A percentile compares a stretch with the other conserved stretches of the same genome.
Evolutionary conservation across 805 yeast genomes (phyloP).

Genomic region (Lipomyces yamadae): DNA sequence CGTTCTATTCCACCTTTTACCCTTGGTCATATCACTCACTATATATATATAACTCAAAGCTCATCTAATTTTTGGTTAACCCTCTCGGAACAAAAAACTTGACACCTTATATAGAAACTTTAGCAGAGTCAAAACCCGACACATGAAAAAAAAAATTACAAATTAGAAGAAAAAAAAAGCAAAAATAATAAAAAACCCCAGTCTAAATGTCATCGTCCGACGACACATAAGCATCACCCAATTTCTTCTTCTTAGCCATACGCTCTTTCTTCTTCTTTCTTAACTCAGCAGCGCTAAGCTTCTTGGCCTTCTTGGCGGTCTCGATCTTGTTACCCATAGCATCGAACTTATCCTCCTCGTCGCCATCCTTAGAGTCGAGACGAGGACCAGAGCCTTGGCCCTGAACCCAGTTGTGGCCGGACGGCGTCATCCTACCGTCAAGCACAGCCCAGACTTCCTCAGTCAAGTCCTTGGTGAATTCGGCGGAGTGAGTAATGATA

Average conservation of each 20-base stretch:
- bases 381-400: slow-evolving; percentile 99
- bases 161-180: slow-evolving; percentile 1
- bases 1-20: not conserved
- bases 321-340: slow-evolving; percentile 99
- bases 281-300: slow-evolving; percentile 97
- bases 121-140: slow-evolving; percentile 4
- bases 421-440: slow-evolving; percentile 98
- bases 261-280: slow-evolving; percentile 99
- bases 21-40: not conserved
- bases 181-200: slow-evolving; percentile 3
- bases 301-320: slow-evolving; percentile 92
- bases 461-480: slow-evolving; percentile 98
- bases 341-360: slow-evolving; percentile 97
- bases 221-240: slow-evolving; percentile 99
- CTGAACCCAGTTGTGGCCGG: slow-evolving; percentile 99
- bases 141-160: slow-evolving; percentile 4
- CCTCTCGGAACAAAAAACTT: not conserved
- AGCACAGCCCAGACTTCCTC: slow-evolving; percentile 99
- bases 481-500: slow-evolving; percentile 99
- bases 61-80: not conserved
- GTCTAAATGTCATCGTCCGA: slow-evolving; percentile 86
- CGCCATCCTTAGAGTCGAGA: slow-evolving; percentile 84
- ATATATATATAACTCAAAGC: slow-evolving; percentile 1
- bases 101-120: not conserved
- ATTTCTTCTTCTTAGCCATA: slow-evolving; percentile 99